Percentiles rank a stretch among this genome's conserved stretches.
These are phyloP conservation scores for Talaromyces atroroseus DNA, from an alignment of 2,329 filamentous ascomycete genomes.

Conservation along the genomic window DNA sequence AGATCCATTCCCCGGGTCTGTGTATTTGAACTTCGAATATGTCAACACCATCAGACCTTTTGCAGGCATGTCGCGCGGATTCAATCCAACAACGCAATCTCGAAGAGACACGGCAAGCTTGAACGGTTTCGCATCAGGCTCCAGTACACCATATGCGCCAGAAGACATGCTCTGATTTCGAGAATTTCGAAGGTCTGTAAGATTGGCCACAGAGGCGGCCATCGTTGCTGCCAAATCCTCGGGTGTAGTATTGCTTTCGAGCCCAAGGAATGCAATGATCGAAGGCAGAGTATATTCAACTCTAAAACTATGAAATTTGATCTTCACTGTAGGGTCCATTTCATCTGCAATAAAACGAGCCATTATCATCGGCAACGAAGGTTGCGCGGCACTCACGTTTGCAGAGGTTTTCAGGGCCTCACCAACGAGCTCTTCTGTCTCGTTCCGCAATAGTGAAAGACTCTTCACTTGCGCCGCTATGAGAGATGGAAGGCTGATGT, in stretches of 20 bases:
- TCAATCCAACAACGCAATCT: conserved; percentile 78
- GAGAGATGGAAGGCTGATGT: conserved; percentile 79
- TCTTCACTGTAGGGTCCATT: conserved; percentile 81
- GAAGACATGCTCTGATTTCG: conserved; percentile 14
- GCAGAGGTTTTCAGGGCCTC: conserved; percentile 45
- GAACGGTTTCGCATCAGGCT: conserved; percentile 47
- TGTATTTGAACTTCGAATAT: conserved; percentile 66
- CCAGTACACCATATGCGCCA: conserved; percentile 16
- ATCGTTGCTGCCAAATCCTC: conserved; percentile 72
- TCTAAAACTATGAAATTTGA: conserved; percentile 77
- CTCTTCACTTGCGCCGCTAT: conserved; percentile 68
- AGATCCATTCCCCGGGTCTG: conserved; percentile 60
- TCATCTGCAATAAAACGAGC: conserved; percentile 88
- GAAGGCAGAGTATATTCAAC: conserved; percentile 87
- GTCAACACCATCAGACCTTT: conserved; percentile 76
- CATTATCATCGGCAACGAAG: conserved; percentile 64
- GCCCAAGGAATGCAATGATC: conserved; percentile 69
- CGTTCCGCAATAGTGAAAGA: conserved; percentile 59
- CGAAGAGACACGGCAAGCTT: conserved; percentile 58
- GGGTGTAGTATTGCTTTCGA: conserved; percentile 60
- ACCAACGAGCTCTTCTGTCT: conserved; percentile 65
- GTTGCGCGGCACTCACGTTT: conserved; percentile 15
- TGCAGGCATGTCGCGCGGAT: conserved; percentile 67
- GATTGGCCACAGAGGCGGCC: conserved; percentile 71
- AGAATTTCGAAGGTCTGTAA: conserved; percentile 53